Conservation (phyloP, 345 rosid species). For the Camelina sativa region DNA sequence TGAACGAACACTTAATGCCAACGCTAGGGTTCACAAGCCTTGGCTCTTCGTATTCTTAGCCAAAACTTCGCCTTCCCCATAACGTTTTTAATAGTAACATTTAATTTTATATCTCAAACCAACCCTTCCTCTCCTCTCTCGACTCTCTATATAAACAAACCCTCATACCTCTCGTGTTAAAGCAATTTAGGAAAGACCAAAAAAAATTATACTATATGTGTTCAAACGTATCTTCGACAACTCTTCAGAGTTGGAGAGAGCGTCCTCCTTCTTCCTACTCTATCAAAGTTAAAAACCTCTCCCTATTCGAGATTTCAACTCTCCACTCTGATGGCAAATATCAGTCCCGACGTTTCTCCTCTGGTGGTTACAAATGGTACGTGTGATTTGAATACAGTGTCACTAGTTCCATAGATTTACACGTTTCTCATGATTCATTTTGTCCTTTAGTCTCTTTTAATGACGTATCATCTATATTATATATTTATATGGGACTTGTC, state of each 20-base stretch:
- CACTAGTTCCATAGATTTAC: neutral
- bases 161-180: neutral
- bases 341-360: slow-evolving; percentile 16
- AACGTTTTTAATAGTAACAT: too few relatives aligned
- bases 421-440: neutral
- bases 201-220: neutral
- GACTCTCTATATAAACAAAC: too few relatives aligned
- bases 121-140: too few relatives aligned
- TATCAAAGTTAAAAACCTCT: neutral
- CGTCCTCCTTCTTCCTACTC: slow-evolving; percentile 32
- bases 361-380: slow-evolving; percentile 15
- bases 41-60: too few relatives aligned
- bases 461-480: neutral
- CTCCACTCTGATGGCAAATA: neutral
- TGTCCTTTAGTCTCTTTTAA: neutral
- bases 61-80: too few relatives aligned
- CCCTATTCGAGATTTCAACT: neutral
- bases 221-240: slow-evolving; percentile 4
- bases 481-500: neutral
- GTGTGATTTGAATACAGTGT: neutral
- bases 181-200: neutral
- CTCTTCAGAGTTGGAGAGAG: slow-evolving; percentile 15
- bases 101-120: too few relatives aligned
- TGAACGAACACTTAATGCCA: too few relatives aligned
- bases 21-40: too few relatives aligned